Conservation (phyloP, 768 basidiomycete species). For the Lactarius quietus region DNA sequence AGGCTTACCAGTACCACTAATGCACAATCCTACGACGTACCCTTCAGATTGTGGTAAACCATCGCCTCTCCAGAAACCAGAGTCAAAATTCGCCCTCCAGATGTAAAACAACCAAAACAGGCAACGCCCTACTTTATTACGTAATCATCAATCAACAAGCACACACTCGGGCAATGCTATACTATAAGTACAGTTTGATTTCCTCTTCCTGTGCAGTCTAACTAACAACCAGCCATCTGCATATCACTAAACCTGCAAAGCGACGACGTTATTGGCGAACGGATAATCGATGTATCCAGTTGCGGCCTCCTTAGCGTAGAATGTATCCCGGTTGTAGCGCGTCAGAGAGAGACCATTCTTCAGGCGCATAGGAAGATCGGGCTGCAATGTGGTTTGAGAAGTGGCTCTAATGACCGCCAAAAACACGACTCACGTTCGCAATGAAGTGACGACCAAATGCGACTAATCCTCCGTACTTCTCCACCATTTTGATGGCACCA, state of each 20-base stretch:
- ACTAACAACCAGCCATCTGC: background rate
- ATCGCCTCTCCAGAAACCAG: conserved; percentile 36
- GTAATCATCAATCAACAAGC: background rate
- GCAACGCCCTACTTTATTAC: background rate
- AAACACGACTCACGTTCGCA: background rate
- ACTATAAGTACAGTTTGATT: background rate
- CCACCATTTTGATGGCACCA: background rate
- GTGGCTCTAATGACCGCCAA: background rate
- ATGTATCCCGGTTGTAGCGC: background rate
- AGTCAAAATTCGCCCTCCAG: background rate
- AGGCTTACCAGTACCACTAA: conserved; percentile 29
- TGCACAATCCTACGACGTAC: conserved; percentile 37
- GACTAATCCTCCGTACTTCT: background rate
- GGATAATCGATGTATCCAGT: background rate
- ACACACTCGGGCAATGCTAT: background rate
- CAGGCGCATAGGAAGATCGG: background rate
- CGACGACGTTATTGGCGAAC: background rate
- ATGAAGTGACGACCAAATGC: background rate
- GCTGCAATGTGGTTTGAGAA: background rate
- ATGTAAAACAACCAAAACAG: background rate
- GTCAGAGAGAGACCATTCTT: background rate
- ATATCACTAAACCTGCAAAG: background rate
- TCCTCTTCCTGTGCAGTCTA: background rate
- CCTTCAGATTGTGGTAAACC: conserved; percentile 87
- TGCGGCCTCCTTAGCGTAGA: background rate